Base-by-base conservation (phyloP, 1,284 basidiomycete species). In the Trichosporon coremiiforme region DNA sequence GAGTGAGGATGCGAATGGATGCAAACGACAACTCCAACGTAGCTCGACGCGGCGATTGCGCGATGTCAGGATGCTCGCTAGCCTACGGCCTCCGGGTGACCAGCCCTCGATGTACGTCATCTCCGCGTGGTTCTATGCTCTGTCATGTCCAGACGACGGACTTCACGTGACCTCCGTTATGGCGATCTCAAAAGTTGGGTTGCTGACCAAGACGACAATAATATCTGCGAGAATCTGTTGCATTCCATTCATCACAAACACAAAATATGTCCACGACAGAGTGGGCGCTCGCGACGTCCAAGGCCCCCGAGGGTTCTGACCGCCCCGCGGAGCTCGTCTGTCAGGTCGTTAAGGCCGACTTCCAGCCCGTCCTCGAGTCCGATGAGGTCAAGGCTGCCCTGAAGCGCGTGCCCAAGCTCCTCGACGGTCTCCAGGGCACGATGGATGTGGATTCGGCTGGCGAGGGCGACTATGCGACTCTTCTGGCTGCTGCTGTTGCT, bases 401-500 rank as follows among this genome's bases (percentile, higher is more conserved):
- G 45, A 55, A 70, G 50, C 70, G 73, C 7, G 69, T 75, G 13
- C 70, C 74, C 0, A 65, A 50, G 2, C 71, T 81, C 5, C 73
- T 77, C 10, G 74, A 76, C 31, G 77, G 74, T 2, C 68, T 81
- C 55, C 66, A 66, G 17, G 41, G 71, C 22, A 55, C 64, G 29
- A 60, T 64, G 25, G 67, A 65, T 22, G 31, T 55, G n/a, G 67
- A 65, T 53, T 15, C 62, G 17, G 36, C 22, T 6, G 17, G 22
- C 2, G 70, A 68, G n/a, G 68, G 75, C 20, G 82, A 83, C 60
- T 79, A 82, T 33, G 89, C 91, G 77, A 76, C 89, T n/a, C 73
- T 87, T 47, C 86, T 98, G 45, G 81, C 87, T 15, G 75, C 94
- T 0, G 94, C 89, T 0, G 87, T 95, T 2, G 90, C 93, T 4